Percentiles rank a stretch among this genome's conserved stretches.
Evolutionary conservation across 768 basidiomycete genomes (phyloP).

Genomic region (Termitomyces sp.): DNA sequence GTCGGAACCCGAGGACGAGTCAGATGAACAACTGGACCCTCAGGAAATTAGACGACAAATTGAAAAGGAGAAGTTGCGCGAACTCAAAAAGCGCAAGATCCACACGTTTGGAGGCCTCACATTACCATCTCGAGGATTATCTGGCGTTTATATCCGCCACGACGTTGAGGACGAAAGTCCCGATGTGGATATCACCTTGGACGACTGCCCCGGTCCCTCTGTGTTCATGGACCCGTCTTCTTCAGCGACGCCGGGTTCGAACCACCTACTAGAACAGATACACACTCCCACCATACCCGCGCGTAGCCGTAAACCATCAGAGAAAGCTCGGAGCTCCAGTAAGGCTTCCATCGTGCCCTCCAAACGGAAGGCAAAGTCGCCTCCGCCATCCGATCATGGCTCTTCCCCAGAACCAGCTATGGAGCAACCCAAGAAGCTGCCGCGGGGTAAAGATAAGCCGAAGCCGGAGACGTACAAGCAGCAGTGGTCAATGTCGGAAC

Average conservation of each 20-base stretch:
- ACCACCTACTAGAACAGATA: background rate
- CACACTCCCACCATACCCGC: background rate
- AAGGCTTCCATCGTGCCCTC: background rate
- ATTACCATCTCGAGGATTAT: constrained; percentile 21
- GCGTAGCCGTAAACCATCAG: constrained; percentile 3
- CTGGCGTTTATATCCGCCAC: constrained; percentile 49
- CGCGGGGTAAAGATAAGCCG: constrained; percentile 28
- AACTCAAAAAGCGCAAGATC: constrained; percentile 53
- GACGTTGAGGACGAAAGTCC: constrained; percentile 59
- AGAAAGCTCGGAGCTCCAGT: background rate
- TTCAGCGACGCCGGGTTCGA: background rate
- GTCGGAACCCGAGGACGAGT: constrained; percentile 34
- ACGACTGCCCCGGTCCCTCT: background rate
- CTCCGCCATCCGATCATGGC: background rate
- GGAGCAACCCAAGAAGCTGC: background rate
- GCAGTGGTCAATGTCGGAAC: constrained; percentile 73
- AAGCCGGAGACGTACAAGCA: constrained; percentile 81
- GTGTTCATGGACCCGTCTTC: background rate
- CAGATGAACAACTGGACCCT: constrained; percentile 34
- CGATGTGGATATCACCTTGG: constrained; percentile 52
- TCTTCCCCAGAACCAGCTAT: background rate
- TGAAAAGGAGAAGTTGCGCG: constrained; percentile 49
- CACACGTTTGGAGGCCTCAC: constrained; percentile 27
- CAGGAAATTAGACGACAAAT: constrained; percentile 38
- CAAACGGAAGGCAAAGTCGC: constrained; percentile 3